phyloP scores from a whole-genome alignment of 345 rosid genomes.

The Brassica incana region DNA sequence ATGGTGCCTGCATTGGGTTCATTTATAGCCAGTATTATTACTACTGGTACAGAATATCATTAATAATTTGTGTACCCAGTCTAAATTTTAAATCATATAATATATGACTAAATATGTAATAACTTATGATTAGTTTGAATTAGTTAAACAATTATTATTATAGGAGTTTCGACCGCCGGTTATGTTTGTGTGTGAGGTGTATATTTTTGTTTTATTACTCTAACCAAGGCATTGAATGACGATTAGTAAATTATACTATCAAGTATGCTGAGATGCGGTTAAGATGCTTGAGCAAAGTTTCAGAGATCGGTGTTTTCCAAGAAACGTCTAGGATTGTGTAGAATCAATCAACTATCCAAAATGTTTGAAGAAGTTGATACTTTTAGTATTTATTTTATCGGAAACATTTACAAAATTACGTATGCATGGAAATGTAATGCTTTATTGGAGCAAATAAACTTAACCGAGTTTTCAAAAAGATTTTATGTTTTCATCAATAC shows the following conservation, averaged over 20 bases:
- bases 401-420: not conserved
- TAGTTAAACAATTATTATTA: not conserved
- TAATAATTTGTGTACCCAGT: not conserved
- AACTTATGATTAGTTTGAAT: conserved; percentile 7
- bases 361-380: not conserved
- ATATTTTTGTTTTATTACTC: not conserved
- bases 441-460: too few species aligned
- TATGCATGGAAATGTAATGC: not conserved
- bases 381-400: not conserved
- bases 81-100: not conserved
- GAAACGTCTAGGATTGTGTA: not conserved
- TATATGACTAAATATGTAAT: not conserved
- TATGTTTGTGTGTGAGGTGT: conserved; percentile 19
- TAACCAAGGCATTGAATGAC: not conserved
- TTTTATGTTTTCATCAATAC: too few species aligned
- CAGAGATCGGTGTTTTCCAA: not conserved
- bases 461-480: too few species aligned
- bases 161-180: not conserved
- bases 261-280: not conserved
- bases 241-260: not conserved
- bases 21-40: not conserved
- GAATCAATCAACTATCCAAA: not conserved
- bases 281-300: not conserved
- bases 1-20: conserved; percentile 1
- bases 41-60: too few species aligned